phyloP scores from a whole-genome alignment of 352 stramenopile genomes.

The Pythium apleroticum region DNA sequence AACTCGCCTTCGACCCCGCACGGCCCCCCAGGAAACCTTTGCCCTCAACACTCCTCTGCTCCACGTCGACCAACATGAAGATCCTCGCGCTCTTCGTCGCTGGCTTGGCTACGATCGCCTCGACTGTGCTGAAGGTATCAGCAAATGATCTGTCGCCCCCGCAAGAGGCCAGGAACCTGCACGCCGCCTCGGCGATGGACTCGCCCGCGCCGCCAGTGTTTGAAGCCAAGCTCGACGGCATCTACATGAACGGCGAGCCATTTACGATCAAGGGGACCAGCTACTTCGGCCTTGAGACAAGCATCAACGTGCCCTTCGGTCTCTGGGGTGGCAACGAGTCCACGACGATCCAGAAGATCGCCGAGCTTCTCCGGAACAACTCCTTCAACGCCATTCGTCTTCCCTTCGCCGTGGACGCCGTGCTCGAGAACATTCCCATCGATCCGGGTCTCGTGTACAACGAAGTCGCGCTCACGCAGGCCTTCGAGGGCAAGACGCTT shows the following conservation, averaged over 20 bases:
- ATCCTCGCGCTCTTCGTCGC: background rate
- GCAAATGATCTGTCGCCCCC: background rate
- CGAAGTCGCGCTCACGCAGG: slow-evolving; percentile 17
- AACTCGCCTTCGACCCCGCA: background rate
- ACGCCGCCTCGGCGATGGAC: background rate
- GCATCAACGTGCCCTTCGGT: slow-evolving; percentile 59
- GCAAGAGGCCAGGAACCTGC: background rate
- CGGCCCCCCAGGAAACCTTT: background rate
- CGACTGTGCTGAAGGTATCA: background rate
- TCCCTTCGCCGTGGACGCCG: slow-evolving; percentile 46
- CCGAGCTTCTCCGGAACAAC: slow-evolving; percentile 34
- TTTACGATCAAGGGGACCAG: slow-evolving; percentile 60
- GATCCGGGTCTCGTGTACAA: slow-evolving; percentile 51
- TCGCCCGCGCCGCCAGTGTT: slow-evolving; percentile 13
- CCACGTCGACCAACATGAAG: background rate
- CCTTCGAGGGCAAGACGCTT: slow-evolving; percentile 33
- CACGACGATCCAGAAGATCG: slow-evolving; percentile 43
- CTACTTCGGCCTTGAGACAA: slow-evolving; percentile 66
- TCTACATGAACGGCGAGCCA: slow-evolving; percentile 35
- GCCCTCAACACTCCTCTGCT: background rate
- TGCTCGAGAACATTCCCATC: slow-evolving; percentile 35
- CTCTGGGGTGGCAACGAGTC: slow-evolving; percentile 60
- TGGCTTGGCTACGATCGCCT: background rate
- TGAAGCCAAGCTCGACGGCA: slow-evolving; percentile 29
- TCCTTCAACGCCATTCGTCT: slow-evolving; percentile 57